Conservation (phyloP, 2,329 filamentous ascomycete genomes). For the Beauveria asiatica region DNA sequence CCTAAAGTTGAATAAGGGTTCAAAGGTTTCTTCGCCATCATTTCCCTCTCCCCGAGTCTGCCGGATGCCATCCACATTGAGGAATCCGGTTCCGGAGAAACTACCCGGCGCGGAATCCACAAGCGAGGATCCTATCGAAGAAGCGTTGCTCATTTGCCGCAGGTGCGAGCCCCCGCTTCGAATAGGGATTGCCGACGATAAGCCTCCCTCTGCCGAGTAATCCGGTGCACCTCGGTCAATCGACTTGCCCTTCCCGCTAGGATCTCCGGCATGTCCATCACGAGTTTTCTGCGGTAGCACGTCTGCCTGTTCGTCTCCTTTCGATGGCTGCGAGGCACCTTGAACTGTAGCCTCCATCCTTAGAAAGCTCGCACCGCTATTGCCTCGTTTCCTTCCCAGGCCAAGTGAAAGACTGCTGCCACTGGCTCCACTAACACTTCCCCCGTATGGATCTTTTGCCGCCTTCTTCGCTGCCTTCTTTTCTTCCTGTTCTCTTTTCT, state of each 20-base stretch:
- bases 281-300: conserved; percentile 16
- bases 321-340: conserved; percentile 28
- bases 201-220: conserved; percentile 16
- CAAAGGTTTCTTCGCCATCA: conserved; percentile 45
- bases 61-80: conserved; percentile 30
- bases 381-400: conserved; percentile 49
- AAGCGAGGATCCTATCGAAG: conserved; percentile 71
- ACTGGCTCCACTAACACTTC: conserved; percentile 37
- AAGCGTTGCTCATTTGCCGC: conserved; percentile 78
- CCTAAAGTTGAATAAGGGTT: conserved; percentile 86
- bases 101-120: conserved; percentile 56
- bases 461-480: conserved; percentile 67
- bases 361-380: conserved; percentile 52
- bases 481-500: conserved; percentile 76
- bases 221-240: conserved; percentile 45
- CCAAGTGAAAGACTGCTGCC: conserved; percentile 58
- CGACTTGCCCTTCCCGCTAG: conserved; percentile 56
- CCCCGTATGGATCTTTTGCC: conserved; percentile 27
- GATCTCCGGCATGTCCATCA: conserved; percentile 20
- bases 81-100: conserved; percentile 30
- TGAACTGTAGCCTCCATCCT: conserved; percentile 47
- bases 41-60: conserved; percentile 35
- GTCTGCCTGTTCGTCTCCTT: conserved; percentile 14
- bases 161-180: conserved; percentile 60
- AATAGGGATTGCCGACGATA: conserved; percentile 33